Base-by-base conservation (phyloP, 768 basidiomycete genomes). In the Chalciporus chontae region DNA sequence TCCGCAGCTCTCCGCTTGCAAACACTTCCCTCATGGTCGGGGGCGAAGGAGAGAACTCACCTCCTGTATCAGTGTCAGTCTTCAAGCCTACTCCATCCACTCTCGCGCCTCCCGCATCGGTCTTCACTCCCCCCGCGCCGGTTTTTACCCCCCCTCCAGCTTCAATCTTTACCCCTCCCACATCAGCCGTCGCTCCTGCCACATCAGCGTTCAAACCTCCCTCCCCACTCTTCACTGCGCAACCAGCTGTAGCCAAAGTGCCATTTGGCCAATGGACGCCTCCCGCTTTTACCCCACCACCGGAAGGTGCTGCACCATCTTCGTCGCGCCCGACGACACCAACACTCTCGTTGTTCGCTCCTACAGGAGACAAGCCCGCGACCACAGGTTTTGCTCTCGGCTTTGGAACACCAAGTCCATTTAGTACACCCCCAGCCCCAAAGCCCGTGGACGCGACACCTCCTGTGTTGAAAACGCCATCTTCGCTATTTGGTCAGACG, bases 1-100 rank as follows among this genome's bases (percentile, higher is more conserved):
- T 75, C 3, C 80, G 85, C n/a, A 90, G 89, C 56, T 90, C 89
- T 3, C 89, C 89, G 2, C 71, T 90, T 43, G 83, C 88, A 4
- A 80, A 67, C 49, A 71, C 75, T 5, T 71, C 81, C 45, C 70
- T 70, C 48, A 78, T 73, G 18, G 77, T 77, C 14, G 78, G 78
- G 8, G 67, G 67, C 15, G 65, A 68, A 31, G 46, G 55, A 10
- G 53, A 41, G 27, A 57, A 48, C n/a, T 19, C 40, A 27, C 58
- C 45, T 17, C 52, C 41, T 23, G 50, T 14, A 36, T 2, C 6
- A 36, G 34, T 2, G 8, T 8, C 34, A 4, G 34, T 36, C n/a
- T 32, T 32, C 32, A 32, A 8, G 14, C 32, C 32, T 15, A 5
- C 32, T 32, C 1, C 32, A 13, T 32, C 27, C 11, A 5, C 7